phyloP scores from a whole-genome alignment of 139 green algal genomes.

The Haematococcus sp. region DNA sequence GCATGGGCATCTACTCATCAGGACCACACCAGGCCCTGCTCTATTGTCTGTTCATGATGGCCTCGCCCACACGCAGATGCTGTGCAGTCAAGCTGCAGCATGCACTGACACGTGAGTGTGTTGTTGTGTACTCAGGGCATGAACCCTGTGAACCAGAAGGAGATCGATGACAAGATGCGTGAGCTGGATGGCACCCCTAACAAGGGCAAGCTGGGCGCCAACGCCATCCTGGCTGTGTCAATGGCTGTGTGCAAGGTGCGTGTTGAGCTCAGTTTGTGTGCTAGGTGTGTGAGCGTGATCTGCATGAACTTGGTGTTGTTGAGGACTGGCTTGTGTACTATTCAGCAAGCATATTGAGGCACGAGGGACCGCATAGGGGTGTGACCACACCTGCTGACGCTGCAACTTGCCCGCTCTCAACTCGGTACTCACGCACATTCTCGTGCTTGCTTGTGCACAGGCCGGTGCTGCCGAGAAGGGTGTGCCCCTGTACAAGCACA shows the following conservation, averaged over 20 bases:
- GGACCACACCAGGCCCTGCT: not conserved
- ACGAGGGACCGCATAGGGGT: no score
- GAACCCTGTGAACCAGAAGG: constrained; percentile 88
- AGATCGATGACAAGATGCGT: constrained; percentile 91
- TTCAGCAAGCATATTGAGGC: no score
- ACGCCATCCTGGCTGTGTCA: constrained; percentile 98
- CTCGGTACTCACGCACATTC: no score
- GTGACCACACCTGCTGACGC: no score
- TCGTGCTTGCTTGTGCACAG: constrained; percentile 30
- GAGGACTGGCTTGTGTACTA: not conserved
- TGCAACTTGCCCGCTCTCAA: no score
- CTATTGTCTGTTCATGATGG: not conserved
- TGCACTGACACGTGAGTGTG: not conserved
- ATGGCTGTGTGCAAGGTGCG: constrained; percentile 85
- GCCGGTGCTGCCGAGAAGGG: constrained; percentile 93
- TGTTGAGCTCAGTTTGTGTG: not conserved
- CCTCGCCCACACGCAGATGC: no score
- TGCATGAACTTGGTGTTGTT: constrained; percentile 6
- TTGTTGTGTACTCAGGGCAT: constrained; percentile 61
- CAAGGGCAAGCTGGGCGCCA: constrained; percentile 97
- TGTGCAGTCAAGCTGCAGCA: no score
- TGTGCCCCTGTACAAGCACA: constrained; percentile 95
- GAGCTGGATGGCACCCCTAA: constrained; percentile 95
- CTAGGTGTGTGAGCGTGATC: not conserved
- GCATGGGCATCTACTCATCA: not conserved